Conservation (phyloP, 225 moss, liverwort and hornwort species). For the Bryoerythrophyllum caledonicum region DNA sequence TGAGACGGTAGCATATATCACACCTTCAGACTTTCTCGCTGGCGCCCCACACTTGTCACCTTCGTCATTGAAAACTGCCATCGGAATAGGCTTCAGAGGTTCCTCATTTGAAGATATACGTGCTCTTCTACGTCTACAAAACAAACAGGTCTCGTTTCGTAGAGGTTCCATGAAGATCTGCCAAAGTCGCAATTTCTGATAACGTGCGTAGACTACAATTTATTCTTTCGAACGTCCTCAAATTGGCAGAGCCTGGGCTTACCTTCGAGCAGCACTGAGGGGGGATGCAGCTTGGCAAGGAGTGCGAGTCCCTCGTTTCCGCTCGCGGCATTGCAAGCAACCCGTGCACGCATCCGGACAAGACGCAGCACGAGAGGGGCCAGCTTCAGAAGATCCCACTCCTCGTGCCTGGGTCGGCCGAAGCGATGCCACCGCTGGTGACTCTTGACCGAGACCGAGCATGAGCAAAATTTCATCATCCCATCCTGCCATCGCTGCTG, state of each 20-base stretch:
- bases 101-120: slow-evolving; percentile 28
- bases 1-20: background rate
- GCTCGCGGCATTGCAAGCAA: slow-evolving; percentile 36
- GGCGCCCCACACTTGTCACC: slow-evolving; percentile 25
- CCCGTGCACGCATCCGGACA: slow-evolving; percentile 21
- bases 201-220: background rate
- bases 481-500: slow-evolving; percentile 71
- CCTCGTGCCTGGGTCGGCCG: slow-evolving; percentile 16
- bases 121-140: slow-evolving; percentile 22
- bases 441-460: slow-evolving; percentile 51
- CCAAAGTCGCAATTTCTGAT: no score
- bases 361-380: background rate
- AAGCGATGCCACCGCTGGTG: slow-evolving; percentile 36
- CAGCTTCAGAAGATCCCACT: background rate
- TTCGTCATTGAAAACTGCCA: slow-evolving; percentile 38
- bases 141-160: background rate
- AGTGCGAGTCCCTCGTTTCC: slow-evolving; percentile 59
- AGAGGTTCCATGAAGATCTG: no score
- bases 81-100: slow-evolving; percentile 43
- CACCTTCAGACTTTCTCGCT: slow-evolving; percentile 9
- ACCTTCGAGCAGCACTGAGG: slow-evolving; percentile 58
- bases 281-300: slow-evolving; percentile 36
- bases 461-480: slow-evolving; percentile 63
- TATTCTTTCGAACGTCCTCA: background rate
- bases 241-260: background rate